Percentiles rank a stretch among this genome's conserved stretches.
Evolutionary conservation across 192 early-diverging fungal genomes (phyloP).

Genomic region (Coemansia sp.): DNA sequence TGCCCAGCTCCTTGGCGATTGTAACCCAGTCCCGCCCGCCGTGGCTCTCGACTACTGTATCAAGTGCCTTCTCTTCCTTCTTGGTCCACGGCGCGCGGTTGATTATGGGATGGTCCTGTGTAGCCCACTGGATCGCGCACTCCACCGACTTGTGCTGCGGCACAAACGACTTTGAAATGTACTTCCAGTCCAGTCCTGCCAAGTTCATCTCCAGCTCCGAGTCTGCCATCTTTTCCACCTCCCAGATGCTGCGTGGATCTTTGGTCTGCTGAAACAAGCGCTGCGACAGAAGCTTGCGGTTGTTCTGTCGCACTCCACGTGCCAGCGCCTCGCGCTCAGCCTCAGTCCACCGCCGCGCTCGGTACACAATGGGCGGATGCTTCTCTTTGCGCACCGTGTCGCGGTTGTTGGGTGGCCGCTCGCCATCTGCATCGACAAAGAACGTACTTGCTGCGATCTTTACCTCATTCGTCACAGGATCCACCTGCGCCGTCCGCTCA

Average conservation of each 20-base stretch:
- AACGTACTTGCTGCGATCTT: slow-evolving; percentile 23
- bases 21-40: slow-evolving; percentile 63
- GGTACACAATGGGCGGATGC: slow-evolving; percentile 52
- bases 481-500: slow-evolving; percentile 23
- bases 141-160: slow-evolving; percentile 63
- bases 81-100: slow-evolving; percentile 69
- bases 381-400: slow-evolving; percentile 50
- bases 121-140: slow-evolving; percentile 78
- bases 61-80: slow-evolving; percentile 56
- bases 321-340: slow-evolving; percentile 55
- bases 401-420: slow-evolving; percentile 52
- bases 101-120: slow-evolving; percentile 74
- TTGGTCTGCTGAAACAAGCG: slow-evolving; percentile 48
- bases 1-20: slow-evolving; percentile 62
- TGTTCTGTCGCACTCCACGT: slow-evolving; percentile 52
- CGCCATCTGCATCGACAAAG: slow-evolving; percentile 45
- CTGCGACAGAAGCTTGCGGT: slow-evolving; percentile 52
- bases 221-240: slow-evolving; percentile 44
- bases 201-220: slow-evolving; percentile 54
- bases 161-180: slow-evolving; percentile 57
- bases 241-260: slow-evolving; percentile 52
- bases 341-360: slow-evolving; percentile 56
- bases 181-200: slow-evolving; percentile 52
- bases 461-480: slow-evolving; percentile 38
- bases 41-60: slow-evolving; percentile 48